Evolutionary conservation across 2,329 filamentous ascomycete species (phyloP).

Genomic region (Aspergillus sp.): DNA sequence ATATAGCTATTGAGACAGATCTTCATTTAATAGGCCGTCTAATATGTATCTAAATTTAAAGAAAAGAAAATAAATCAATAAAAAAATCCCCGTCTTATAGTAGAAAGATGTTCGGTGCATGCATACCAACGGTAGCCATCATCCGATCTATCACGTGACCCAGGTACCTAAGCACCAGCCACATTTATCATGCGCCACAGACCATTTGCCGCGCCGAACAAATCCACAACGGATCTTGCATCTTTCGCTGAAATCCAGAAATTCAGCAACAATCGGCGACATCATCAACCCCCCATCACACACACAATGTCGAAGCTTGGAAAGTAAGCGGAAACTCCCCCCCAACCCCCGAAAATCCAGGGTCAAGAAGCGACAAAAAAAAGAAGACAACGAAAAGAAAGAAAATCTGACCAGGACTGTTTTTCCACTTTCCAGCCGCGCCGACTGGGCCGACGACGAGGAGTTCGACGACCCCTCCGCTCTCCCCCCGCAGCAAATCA

Average conservation of each 20-base stretch:
- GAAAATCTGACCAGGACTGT: neutral
- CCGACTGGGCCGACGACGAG: slow-evolving; percentile 93
- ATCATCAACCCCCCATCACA: slow-evolving; percentile 26
- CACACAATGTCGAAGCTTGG: slow-evolving; percentile 50
- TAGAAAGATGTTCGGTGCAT: neutral
- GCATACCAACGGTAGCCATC: neutral
- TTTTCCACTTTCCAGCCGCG: slow-evolving; percentile 47
- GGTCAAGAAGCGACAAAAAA: neutral
- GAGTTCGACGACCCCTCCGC: slow-evolving; percentile 81
- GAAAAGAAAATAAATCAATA: neutral
- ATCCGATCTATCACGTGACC: slow-evolving; percentile 16
- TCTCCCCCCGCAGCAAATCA: slow-evolving; percentile 83
- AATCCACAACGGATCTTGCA: slow-evolving; percentile 47
- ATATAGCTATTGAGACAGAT: slow-evolving; percentile 3
- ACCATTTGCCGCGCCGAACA: slow-evolving; percentile 34
- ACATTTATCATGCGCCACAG: slow-evolving; percentile 36
- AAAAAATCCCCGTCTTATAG: neutral
- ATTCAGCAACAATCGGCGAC: slow-evolving; percentile 31
- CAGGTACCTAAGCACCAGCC: slow-evolving; percentile 26
- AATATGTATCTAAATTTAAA: neutral
- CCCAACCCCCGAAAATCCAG: neutral
- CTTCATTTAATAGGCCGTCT: neutral
- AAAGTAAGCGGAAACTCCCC: slow-evolving; percentile 40
- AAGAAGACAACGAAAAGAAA: neutral
- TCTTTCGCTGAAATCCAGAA: slow-evolving; percentile 44